Percentiles rank a stretch among this genome's conserved stretches.
phyloP scores from a whole-genome alignment of 441 rosid genomes.

The Capsella rubella region DNA sequence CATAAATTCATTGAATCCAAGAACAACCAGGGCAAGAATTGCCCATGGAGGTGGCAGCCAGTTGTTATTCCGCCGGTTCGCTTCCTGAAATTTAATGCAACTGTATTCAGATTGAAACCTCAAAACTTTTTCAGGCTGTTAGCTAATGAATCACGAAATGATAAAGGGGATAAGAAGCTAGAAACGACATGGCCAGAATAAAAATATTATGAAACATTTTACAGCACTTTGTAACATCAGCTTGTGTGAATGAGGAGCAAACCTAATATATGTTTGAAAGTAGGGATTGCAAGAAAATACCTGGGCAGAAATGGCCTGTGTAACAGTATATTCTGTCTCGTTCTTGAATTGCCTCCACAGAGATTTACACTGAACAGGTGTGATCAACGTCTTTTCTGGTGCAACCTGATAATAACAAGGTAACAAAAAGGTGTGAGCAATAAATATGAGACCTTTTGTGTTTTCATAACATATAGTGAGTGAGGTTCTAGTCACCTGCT shows the following conservation, averaged over 20 bases:
- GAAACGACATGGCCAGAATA: slow-evolving; percentile 5
- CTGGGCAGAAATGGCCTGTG: slow-evolving; percentile 99
- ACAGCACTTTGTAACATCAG: neutral
- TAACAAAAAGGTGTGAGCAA: slow-evolving; percentile 12
- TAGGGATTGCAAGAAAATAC: slow-evolving; percentile 36
- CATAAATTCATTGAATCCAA: slow-evolving; percentile 98
- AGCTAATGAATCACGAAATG: slow-evolving; percentile 17
- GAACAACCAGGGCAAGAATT: slow-evolving; percentile 76
- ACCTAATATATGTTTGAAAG: neutral
- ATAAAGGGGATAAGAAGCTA: slow-evolving; percentile 11
- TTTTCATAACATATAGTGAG: slow-evolving; percentile 7
- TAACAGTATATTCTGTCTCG: slow-evolving; percentile 90
- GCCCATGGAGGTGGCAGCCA: slow-evolving; percentile 99
- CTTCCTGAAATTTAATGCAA: slow-evolving; percentile 71
- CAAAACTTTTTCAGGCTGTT: neutral
- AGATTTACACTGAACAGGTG: slow-evolving; percentile 96
- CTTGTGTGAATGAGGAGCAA: slow-evolving; percentile 23
- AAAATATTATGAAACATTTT: neutral
- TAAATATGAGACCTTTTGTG: neutral
- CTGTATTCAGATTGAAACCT: slow-evolving; percentile 21
- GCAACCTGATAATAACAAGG: slow-evolving; percentile 62
- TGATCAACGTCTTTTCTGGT: slow-evolving; percentile 77
- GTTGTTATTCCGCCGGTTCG: slow-evolving; percentile 89
- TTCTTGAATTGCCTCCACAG: slow-evolving; percentile 97
- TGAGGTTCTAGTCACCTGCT: slow-evolving; percentile 62